Percentiles rank a stretch among this genome's conserved stretches.
Evolutionary conservation across 2,329 filamentous ascomycete genomes (phyloP).

Genomic region (Botrytis elliptica): DNA sequence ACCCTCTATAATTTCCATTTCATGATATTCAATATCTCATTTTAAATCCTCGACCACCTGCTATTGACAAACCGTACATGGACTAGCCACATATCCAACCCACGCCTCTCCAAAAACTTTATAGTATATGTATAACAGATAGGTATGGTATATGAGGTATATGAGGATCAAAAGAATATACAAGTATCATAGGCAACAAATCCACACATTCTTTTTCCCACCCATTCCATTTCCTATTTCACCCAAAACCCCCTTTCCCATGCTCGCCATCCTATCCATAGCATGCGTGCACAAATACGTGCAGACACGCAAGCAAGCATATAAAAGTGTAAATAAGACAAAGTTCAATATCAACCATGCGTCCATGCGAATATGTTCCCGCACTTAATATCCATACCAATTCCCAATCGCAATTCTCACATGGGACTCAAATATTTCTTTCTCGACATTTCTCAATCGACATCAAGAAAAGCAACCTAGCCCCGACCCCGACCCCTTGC

Average conservation of each 20-base stretch:
- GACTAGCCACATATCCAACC: not conserved
- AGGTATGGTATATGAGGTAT: not conserved
- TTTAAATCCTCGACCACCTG: not conserved
- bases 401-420: not conserved
- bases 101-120: not conserved
- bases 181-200: conserved; percentile 2
- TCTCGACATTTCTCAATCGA: not conserved
- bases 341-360: conserved; percentile 12
- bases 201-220: conserved; percentile 5
- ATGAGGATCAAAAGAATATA: not conserved
- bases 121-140: not conserved
- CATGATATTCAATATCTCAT: not conserved
- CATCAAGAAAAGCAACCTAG: conserved; percentile 6
- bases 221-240: conserved; percentile 12
- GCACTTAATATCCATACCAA: not conserved
- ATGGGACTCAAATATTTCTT: not conserved
- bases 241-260: not conserved
- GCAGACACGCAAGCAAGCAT: not conserved
- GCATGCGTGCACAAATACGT: not conserved
- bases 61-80: not conserved
- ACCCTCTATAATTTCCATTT: not conserved
- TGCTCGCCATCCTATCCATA: not conserved
- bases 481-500: not conserved
- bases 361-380: not conserved
- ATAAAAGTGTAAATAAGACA: conserved; percentile 8